Evolutionary conservation across 2,329 filamentous ascomycete genomes (phyloP), one percentile per base, ranked within the genome.

Genomic region (Ceratocystis harringtonii): DNA sequence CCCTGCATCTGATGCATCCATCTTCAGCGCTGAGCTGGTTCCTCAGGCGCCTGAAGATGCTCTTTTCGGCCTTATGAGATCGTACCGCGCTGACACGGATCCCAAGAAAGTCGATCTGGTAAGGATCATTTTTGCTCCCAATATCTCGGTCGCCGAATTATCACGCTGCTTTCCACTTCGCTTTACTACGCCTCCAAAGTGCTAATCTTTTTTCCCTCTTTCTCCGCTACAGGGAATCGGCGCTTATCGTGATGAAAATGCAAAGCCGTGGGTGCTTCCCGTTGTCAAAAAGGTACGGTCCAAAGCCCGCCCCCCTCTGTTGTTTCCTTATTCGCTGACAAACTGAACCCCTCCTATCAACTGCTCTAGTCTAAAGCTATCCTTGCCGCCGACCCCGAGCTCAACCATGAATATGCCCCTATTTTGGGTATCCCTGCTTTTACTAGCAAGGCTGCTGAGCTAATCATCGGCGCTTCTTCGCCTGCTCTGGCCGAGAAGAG

Each of bases 361-460:
- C 55, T 66, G 32, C 5, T 12, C 25, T 32, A 97, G 92, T 94
- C 94, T 71, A 92, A 97, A 75, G 88, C 94, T 70, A 85, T 90
- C 72, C 84, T 97, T 70, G 88, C 86, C 76, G 87, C 88, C 74
- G 91, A 96, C 77, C 91, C 92, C 73, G 83, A 89, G 68, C 81
- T 95, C 71, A 95, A 99, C 79, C 92, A 99, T 80, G 94, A 99
- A 82, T 99, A 99, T 78, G 90, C 95, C 68, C 92, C 94, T 67
- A 99, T 99, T 75, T 88, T 91, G 69, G 94, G 94, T 73, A 82
- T 97, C 67, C 78, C 86, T 65, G 82, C 87, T 69, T 95, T 96
- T 78, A 96, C 90, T 67, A 82, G 84, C 71, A 95, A 94, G 73
- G 92, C 94, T 28, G 90, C 92, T 74, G 92, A 94, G 78, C 82